Base-by-base conservation (phyloP, 2,329 filamentous ascomycete species). In the Purpureocillium lavendulum region DNA sequence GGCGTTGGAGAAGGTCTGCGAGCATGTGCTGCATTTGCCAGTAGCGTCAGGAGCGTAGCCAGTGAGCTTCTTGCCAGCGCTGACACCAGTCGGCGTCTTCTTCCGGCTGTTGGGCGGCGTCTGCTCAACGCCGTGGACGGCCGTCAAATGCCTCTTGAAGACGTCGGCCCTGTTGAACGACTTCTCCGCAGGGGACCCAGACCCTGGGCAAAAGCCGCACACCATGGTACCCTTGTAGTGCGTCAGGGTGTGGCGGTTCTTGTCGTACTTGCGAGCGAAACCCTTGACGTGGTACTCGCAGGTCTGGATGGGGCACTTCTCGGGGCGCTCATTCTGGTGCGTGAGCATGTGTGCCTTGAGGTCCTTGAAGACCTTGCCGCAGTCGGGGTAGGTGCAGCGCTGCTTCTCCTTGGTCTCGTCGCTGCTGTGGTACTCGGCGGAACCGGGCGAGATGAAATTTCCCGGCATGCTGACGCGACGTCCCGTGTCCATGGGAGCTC, bases 201-300 rank as follows among this genome's bases (percentile, higher is more conserved):
- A 87, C 28, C 87, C 87, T 2, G 88, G 87, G 54, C 89, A 95
- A 67, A 95, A 96, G 24, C 87, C 88, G 57, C 89, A 96, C 17
- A 95, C 87, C 89, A 95, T 95, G 36, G 86, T 95, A 31, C 89
- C 89, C 66, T 95, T 95, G 75, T 95, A 96, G 61, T 96, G 89
- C 5, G 89, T 96, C 46, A 95, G 65, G 5, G 88, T 94, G 61
- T 96, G 89, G 33, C 89, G 73, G 65, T 95, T 95, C 73, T 94
- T 94, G 70, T 96, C 89, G 59, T 96, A 96, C 65, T 95, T 95
- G 52, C 89, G 76, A 10, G 89, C 88, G 56, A 96, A 96, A 4
- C 89, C 89, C 65, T 95, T 95, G 55, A 76, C 69, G 67, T 94
- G 83, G 64, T 95, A 96, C 55, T 94, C 87, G 68, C 89, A 96